These are phyloP conservation scores for Aspergillus cavernicola DNA, from an alignment of 495 filamentous ascomycete genomes.

Conservation along the genomic window DNA sequence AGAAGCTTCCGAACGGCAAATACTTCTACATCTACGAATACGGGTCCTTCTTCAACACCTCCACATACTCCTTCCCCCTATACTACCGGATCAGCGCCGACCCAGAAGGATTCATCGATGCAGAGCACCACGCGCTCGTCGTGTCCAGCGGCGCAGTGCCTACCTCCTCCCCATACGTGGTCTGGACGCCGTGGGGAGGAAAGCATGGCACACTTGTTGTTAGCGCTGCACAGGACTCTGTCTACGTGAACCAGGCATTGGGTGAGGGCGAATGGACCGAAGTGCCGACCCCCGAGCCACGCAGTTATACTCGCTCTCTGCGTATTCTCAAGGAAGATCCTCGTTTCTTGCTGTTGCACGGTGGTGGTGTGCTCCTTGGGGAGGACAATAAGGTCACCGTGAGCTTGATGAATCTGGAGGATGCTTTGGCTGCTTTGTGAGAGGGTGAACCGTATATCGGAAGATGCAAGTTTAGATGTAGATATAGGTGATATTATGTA, in stretches of 20 bases:
- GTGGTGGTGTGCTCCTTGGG: conserved; percentile 26
- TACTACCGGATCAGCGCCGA: conserved; percentile 52
- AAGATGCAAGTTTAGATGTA: not conserved
- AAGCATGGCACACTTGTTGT: conserved; percentile 57
- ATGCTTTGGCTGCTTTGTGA: conserved; percentile 7
- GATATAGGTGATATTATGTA: not conserved
- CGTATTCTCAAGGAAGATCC: conserved; percentile 36
- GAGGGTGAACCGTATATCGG: not conserved
- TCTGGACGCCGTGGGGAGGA: conserved; percentile 52
- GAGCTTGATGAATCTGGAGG: conserved; percentile 31
- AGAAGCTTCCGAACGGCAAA: conserved; percentile 53
- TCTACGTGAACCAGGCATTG: conserved; percentile 57
- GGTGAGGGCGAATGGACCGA: conserved; percentile 56
- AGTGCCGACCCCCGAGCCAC: conserved; percentile 41
- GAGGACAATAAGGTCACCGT: conserved; percentile 27
- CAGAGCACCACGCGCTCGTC: conserved; percentile 38
- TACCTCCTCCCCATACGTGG: conserved; percentile 51
- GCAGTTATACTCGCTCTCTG: conserved; percentile 50
- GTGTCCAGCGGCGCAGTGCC: conserved; percentile 49
- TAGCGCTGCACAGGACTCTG: conserved; percentile 43
- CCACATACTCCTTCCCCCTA: conserved; percentile 49
- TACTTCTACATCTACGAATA: conserved; percentile 64
- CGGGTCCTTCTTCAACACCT: conserved; percentile 46
- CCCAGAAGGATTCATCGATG: conserved; percentile 50
- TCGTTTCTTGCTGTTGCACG: conserved; percentile 23